phyloP scores from a whole-genome alignment of 2,329 filamentous ascomycete genomes.

The Fusarium sp. region DNA sequence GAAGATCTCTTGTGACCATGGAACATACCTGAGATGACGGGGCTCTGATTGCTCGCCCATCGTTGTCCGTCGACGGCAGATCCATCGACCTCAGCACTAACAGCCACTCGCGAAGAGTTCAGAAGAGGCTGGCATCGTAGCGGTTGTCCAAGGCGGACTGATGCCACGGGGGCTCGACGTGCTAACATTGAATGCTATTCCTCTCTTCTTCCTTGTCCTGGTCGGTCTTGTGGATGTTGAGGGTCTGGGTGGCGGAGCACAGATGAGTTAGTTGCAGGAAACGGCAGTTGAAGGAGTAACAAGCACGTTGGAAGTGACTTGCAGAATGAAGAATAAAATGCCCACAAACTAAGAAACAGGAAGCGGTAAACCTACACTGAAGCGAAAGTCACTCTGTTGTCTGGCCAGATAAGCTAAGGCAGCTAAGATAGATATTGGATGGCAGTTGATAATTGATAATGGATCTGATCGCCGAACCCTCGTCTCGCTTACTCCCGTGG shows the following conservation, averaged over 20 bases:
- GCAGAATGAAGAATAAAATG: background rate
- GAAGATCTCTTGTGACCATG: conserved; percentile 10
- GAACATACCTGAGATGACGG: conserved; percentile 43
- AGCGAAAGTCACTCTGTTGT: conserved; percentile 15
- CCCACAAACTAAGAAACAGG: background rate
- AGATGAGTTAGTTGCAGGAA: conserved; percentile 10
- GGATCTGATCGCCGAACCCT: conserved; percentile 7
- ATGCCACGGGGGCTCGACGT: conserved; percentile 38
- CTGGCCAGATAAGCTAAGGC: conserved; percentile 6
- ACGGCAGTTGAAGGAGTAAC: conserved; percentile 19
- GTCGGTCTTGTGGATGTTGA: conserved; percentile 22
- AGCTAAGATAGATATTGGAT: background rate
- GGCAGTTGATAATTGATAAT: conserved; percentile 5
- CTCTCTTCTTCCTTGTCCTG: background rate
- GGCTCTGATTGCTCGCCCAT: conserved; percentile 33
- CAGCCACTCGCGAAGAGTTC: conserved; percentile 15
- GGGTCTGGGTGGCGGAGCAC: conserved; percentile 27
- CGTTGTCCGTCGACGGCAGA: conserved; percentile 18
- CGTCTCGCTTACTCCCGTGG: conserved; percentile 20
- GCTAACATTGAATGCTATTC: conserved; percentile 32
- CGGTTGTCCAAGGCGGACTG: conserved; percentile 30
- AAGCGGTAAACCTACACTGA: background rate
- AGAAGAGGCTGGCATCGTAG: conserved; percentile 29
- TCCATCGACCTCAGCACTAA: conserved; percentile 8
- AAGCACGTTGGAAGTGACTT: background rate